phyloP scores from a whole-genome alignment of 768 basidiomycete genomes.

The Epithele typhae region DNA sequence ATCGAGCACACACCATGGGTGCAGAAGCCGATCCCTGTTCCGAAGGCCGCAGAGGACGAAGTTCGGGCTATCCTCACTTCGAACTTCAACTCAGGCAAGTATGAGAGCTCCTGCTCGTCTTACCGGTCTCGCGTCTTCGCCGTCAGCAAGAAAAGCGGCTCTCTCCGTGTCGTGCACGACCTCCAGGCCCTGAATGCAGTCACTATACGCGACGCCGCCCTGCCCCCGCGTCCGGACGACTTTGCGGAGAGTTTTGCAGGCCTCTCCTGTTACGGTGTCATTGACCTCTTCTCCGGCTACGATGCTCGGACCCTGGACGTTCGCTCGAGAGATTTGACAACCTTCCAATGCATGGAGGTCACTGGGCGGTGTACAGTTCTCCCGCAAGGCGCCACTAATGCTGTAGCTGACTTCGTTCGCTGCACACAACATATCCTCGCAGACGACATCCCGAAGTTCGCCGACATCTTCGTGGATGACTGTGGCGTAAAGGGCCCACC shows the following conservation, averaged over 20 bases:
- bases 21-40: conserved; percentile 32
- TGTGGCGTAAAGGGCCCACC: conserved; percentile 17
- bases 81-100: conserved; percentile 34
- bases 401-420: conserved; percentile 18
- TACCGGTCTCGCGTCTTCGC: conserved; percentile 37
- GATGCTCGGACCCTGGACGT: conserved; percentile 10
- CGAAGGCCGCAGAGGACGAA: conserved; percentile 27
- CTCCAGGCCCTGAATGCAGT: conserved; percentile 36
- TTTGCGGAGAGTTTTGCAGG: conserved; percentile 24
- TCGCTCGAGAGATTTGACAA: conserved; percentile 3
- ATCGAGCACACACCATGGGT: conserved; percentile 35
- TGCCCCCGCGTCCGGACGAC: conserved; percentile 30
- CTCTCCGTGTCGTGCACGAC: conserved; percentile 32
- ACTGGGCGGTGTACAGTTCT: conserved; percentile 12
- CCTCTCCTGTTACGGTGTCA: conserved; percentile 7
- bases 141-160: conserved; percentile 33
- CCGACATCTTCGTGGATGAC: conserved; percentile 23
- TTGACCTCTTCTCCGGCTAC: conserved; percentile 16
- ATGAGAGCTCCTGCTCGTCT: conserved; percentile 31
- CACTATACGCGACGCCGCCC: conserved; percentile 32
- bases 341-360: conserved; percentile 16
- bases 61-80: conserved; percentile 27
- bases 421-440: conserved; percentile 19
- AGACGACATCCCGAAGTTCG: conserved; percentile 18
- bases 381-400: conserved; percentile 17